Percentiles rank a stretch among this genome's conserved stretches.
Conservation (phyloP, 2,329 filamentous ascomycete species). For the Sclerotinia spermophila region DNA sequence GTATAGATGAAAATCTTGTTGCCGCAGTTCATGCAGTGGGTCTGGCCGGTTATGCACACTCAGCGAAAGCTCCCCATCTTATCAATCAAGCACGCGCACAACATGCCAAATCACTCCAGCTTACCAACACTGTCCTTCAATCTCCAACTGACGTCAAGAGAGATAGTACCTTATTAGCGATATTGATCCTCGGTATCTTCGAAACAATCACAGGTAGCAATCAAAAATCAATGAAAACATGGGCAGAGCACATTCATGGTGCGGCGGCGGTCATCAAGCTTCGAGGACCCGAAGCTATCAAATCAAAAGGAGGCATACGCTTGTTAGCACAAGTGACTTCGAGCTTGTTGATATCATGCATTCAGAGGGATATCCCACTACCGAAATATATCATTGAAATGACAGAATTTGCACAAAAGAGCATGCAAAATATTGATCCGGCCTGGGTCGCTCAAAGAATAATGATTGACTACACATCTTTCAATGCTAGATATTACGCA, state of each 20-base stretch:
- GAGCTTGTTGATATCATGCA: constrained; percentile 49
- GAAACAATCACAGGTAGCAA: constrained; percentile 50
- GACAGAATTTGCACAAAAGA: constrained; percentile 42
- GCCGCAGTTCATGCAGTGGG: constrained; percentile 52
- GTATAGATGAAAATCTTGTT: constrained; percentile 46
- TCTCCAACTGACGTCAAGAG: constrained; percentile 46
- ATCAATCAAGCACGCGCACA: constrained; percentile 48
- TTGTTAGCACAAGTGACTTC: constrained; percentile 55
- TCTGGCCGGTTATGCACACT: constrained; percentile 49
- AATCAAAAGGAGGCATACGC: constrained; percentile 44
- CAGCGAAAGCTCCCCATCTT: constrained; percentile 36
- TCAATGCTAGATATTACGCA: constrained; percentile 23
- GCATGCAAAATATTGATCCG: constrained; percentile 40
- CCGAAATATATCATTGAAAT: constrained; percentile 47
- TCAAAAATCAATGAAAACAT: constrained; percentile 47
- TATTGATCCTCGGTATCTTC: constrained; percentile 53
- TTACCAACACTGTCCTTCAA: constrained; percentile 49
- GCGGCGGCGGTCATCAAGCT: constrained; percentile 49
- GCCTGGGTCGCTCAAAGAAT: constrained; percentile 44
- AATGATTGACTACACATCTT: constrained; percentile 35
- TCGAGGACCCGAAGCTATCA: constrained; percentile 47
- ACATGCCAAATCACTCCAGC: constrained; percentile 49
- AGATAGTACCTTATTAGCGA: constrained; percentile 52
- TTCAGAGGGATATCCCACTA: constrained; percentile 48
- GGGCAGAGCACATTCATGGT: constrained; percentile 52